Conservation (phyloP, 352 stramenopile species). For the Globisporangium lucens region DNA sequence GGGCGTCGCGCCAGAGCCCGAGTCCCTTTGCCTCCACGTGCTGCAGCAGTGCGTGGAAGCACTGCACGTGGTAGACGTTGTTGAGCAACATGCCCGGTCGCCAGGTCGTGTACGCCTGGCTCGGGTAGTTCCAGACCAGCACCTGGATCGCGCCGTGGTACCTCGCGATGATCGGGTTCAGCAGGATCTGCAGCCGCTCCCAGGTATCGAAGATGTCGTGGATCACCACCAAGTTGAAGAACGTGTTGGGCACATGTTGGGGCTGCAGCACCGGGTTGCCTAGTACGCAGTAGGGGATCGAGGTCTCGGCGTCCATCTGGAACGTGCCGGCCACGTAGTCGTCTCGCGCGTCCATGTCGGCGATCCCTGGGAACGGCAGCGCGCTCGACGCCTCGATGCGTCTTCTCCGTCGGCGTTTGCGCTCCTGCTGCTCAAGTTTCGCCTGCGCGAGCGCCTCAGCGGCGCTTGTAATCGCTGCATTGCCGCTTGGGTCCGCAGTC, state of each 20-base stretch:
- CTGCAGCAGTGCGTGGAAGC: constrained; percentile 82
- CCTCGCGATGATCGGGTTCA: constrained; percentile 83
- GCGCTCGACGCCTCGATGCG: constrained; percentile 39
- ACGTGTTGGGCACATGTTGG: constrained; percentile 34
- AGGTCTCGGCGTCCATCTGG: constrained; percentile 92
- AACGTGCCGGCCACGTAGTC: constrained; percentile 62
- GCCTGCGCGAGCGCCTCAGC: constrained; percentile 40
- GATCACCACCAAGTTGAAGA: constrained; percentile 94
- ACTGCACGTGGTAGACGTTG: constrained; percentile 90
- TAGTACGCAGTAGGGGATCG: constrained; percentile 90
- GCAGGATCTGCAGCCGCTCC: constrained; percentile 93
- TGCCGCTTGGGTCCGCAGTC: not conserved
- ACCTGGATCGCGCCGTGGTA: constrained; percentile 87
- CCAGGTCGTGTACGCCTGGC: constrained; percentile 95
- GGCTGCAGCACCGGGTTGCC: constrained; percentile 32
- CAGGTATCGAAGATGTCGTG: constrained; percentile 96
- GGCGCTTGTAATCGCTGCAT: constrained; percentile 28
- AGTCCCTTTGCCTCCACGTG: constrained; percentile 30
- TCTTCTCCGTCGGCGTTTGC: constrained; percentile 28
- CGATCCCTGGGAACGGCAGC: constrained; percentile 43
- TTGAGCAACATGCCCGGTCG: constrained; percentile 85
- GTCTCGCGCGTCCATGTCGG: constrained; percentile 46
- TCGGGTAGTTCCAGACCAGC: constrained; percentile 96
- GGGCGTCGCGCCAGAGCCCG: constrained; percentile 57
- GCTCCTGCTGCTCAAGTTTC: constrained; percentile 40